A percentile compares a stretch with the other conserved stretches of the same genome.
phyloP scores from a whole-genome alignment of 805 yeast species.

The Candida sithepensis region DNA sequence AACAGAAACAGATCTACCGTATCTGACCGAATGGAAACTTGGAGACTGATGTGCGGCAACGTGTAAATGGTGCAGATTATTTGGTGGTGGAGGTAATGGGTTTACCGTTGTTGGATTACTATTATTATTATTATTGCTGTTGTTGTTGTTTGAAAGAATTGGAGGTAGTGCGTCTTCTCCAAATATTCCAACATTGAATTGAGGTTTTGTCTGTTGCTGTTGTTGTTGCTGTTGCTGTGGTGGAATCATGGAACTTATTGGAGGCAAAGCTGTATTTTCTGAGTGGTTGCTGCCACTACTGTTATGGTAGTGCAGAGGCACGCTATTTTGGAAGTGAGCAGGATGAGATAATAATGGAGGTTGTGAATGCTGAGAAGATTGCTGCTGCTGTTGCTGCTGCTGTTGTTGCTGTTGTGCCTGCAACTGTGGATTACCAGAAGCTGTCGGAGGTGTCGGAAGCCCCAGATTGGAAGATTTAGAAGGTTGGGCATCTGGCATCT shows the following conservation, averaged over 20 bases:
- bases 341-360: too few relatives aligned
- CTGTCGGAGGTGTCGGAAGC: not conserved
- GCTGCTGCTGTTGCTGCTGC: conserved; percentile 3
- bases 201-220: conserved; percentile 6
- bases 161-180: conserved; percentile 5
- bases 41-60: conserved; percentile 7
- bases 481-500: too few relatives aligned
- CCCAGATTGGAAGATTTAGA: not conserved
- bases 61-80: conserved; percentile 2
- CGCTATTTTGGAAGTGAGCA: too few relatives aligned
- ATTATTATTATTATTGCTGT: not conserved
- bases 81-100: conserved; percentile 8
- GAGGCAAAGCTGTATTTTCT: conserved; percentile 3
- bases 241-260: conserved; percentile 17
- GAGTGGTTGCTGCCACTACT: not conserved
- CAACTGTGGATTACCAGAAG: not conserved
- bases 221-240: conserved; percentile 12
- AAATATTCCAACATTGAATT: conserved; percentile 20
- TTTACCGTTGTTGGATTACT: too few relatives aligned
- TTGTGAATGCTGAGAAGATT: conserved; percentile 7
- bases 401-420: conserved; percentile 6
- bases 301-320: too few relatives aligned
- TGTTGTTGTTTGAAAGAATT: not conserved
- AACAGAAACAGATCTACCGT: conserved; percentile 23
- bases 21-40: conserved; percentile 13